Conservation (phyloP, 306 rosid species). For the Prunus armeniaca region DNA sequence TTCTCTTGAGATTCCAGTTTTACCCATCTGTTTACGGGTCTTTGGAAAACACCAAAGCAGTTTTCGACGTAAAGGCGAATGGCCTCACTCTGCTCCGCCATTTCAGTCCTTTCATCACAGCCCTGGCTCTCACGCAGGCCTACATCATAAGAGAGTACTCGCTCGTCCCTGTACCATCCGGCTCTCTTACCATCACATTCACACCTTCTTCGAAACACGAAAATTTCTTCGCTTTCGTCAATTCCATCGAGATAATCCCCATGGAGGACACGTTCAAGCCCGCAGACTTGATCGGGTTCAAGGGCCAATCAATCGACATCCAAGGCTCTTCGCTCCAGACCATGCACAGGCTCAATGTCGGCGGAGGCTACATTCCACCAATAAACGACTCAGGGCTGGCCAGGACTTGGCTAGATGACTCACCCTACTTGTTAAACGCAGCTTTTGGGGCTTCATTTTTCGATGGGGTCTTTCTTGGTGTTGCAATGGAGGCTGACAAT, state of each 20-base stretch:
- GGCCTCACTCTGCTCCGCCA: slow-evolving; percentile 34
- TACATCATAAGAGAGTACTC: slow-evolving; percentile 40
- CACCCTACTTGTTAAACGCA: slow-evolving; percentile 16
- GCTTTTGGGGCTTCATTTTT: not conserved
- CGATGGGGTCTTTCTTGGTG: not conserved
- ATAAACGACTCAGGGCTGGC: slow-evolving; percentile 24
- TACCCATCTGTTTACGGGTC: slow-evolving; percentile 28
- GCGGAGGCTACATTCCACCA: slow-evolving; percentile 33
- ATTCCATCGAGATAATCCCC: slow-evolving; percentile 38
- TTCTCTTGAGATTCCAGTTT: slow-evolving; percentile 42
- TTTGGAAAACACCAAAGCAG: slow-evolving; percentile 12
- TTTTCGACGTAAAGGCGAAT: slow-evolving; percentile 32
- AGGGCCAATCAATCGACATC: slow-evolving; percentile 13
- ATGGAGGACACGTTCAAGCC: slow-evolving; percentile 37
- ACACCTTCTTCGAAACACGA: slow-evolving; percentile 14
- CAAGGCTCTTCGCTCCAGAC: slow-evolving; percentile 26
- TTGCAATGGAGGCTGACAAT: slow-evolving; percentile 9
- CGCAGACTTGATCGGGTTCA: slow-evolving; percentile 16
- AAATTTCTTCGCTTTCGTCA: slow-evolving; percentile 33
- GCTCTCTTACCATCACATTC: slow-evolving; percentile 33
- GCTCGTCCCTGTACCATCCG: slow-evolving; percentile 21
- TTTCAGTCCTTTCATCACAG: slow-evolving; percentile 32
- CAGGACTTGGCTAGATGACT: slow-evolving; percentile 41
- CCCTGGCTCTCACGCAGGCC: slow-evolving; percentile 39
- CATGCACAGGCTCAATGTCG: slow-evolving; percentile 38